Conservation (phyloP, 164 flowering plant species). For the Buxus sempervirens region DNA sequence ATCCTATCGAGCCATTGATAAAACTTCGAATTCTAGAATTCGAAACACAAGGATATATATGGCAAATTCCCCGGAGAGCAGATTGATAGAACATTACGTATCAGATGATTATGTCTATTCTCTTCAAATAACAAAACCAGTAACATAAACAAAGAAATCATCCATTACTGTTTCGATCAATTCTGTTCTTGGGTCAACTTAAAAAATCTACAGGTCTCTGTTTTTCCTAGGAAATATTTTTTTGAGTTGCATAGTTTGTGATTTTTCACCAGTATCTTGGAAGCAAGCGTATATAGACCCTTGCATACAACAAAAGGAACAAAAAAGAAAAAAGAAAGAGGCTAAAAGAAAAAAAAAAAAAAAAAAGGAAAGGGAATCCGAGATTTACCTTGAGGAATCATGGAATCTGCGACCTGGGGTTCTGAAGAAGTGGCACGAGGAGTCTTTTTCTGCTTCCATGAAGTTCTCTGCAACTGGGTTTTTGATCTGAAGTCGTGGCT, state of each 20-base stretch:
- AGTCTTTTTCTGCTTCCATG: conserved; percentile 36
- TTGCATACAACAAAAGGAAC: neutral
- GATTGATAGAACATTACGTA: no score
- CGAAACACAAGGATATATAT: no score
- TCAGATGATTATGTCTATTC: no score
- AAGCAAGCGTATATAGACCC: neutral
- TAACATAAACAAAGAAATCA: no score
- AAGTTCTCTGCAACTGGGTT: conserved; percentile 46
- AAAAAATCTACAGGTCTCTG: no score
- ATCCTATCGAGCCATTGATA: no score
- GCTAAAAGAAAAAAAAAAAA: neutral
- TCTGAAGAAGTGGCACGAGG: conserved; percentile 50
- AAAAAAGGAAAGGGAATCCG: neutral
- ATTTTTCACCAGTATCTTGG: neutral
- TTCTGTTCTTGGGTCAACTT: no score
- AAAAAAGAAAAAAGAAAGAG: neutral
- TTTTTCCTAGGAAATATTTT: no score
- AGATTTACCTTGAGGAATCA: conserved; percentile 40
- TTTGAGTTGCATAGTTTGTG: neutral
- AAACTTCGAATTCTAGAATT: no score
- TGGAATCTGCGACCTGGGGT: conserved; percentile 27
- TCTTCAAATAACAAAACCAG: no score
- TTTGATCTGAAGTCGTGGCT: conserved; percentile 38
- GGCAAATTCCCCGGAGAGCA: no score
- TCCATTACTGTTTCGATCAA: no score